Base-by-base conservation (phyloP, 2,329 filamentous ascomycete species). In the Botrytis hyacinthi region DNA sequence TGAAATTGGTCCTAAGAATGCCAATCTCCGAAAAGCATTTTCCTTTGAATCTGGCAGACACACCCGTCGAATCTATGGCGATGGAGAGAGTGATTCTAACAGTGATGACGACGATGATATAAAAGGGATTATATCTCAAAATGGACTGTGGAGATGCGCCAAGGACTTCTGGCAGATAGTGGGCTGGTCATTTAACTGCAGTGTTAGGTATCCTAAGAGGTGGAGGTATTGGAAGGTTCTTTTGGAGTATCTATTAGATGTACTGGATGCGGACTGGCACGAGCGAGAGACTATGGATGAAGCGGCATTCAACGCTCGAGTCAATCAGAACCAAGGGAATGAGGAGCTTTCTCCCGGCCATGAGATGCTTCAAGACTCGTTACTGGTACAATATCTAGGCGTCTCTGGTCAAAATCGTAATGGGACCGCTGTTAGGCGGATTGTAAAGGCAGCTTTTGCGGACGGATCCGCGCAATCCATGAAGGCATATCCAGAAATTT, bases 131-230 rank as follows among this genome's bases (percentile, higher is more conserved):
- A 85, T 94, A 73, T 90, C 91, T 1, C 87, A 88, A 69, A 84
- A 87, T 22, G 86, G 89, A 61, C 91, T 98, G 2, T 97, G 93
- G 89, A 84, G 84, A 26, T 87, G 89, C n/a, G 93, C 92, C 0
- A 90, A 93, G 75, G 93, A 97, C 80, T 97, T 98, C 79, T 99
- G 96, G 94, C 88, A 90, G 60, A 88, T 93, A 0, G 87, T 96
- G 0, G 96, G 95, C 5, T 98, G 96, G 96, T 92, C 93, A 0
- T 94, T 98, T 81, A 96, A 95, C 80, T 98, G 95, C 83, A 95
- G 93, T 70, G 87, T 92, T 2, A 82, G 87, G 46, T 86, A 95
- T 77, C 90, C 90, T 1, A 86, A 88, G 59, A 87, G 95, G 32
- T 98, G 96, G 95, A 87, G 86, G 68, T 87, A 90, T 79, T 98